Percentiles rank a stretch among this genome's conserved stretches.
These are phyloP conservation scores for Pseudogymnoascus sp. DNA, from an alignment of 2,329 filamentous ascomycete species.

Conservation along the genomic window DNA sequence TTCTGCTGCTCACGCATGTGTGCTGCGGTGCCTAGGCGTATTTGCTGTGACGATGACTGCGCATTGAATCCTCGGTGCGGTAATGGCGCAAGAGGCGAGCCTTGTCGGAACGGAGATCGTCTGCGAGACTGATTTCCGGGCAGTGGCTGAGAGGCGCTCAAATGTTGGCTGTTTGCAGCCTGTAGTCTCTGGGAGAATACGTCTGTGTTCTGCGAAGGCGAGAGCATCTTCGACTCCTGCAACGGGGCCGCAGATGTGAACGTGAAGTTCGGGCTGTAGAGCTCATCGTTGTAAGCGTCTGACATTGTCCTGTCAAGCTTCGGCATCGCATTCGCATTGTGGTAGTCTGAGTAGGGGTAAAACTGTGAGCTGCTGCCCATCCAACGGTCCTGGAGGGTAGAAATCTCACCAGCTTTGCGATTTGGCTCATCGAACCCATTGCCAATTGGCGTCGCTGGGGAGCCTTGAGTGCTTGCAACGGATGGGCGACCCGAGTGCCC, in stretches of 20 bases:
- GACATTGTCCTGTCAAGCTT: conserved; percentile 83
- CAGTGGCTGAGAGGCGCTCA: conserved; percentile 49
- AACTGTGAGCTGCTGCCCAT: conserved; percentile 63
- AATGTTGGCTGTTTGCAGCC: conserved; percentile 67
- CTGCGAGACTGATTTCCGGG: conserved; percentile 46
- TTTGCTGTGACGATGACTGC: conserved; percentile 23
- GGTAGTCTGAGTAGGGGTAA: conserved; percentile 38
- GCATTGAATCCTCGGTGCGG: conserved; percentile 32
- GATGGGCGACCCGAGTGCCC: conserved; percentile 31
- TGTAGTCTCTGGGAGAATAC: conserved; percentile 71
- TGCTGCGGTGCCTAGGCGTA: conserved; percentile 47
- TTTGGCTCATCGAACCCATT: conserved; percentile 41
- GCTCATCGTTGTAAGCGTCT: conserved; percentile 75
- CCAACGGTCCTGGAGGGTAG: conserved; percentile 34
- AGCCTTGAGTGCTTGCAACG: conserved; percentile 55
- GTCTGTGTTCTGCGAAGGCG: conserved; percentile 45
- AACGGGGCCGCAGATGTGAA: conserved; percentile 50
- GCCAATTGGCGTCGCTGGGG: conserved; percentile 49
- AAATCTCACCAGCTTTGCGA: conserved; percentile 47
- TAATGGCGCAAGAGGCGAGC: conserved; percentile 52
- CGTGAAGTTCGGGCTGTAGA: conserved; percentile 66
- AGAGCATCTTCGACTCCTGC: conserved; percentile 33
- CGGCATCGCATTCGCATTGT: conserved; percentile 52
- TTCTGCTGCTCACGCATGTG: conserved; percentile 55
- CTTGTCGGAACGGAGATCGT: conserved; percentile 73